Evolutionary conservation across 495 filamentous ascomycete genomes (phyloP), one percentile per base, ranked within the genome.

Genomic region (Aspergillus asperescens): DNA sequence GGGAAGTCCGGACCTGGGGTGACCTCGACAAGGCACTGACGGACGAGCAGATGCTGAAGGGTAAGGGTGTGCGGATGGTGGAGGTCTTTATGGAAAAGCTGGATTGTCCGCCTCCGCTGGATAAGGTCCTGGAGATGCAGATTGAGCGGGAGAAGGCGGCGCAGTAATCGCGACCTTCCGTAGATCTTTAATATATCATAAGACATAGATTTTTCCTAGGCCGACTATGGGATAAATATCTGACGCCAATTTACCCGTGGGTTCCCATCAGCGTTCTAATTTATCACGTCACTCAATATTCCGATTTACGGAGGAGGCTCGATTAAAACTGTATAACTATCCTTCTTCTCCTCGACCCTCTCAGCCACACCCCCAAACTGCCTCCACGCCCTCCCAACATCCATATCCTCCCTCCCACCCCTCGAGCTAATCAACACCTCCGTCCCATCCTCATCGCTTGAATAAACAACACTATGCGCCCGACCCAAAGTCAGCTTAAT

Each of bases 31-130:
- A 49, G 46, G 34, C 16, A 7, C 9, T 49, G 19, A 49, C 46
- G 12, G 46, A 47, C 24, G 61, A 67, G 43, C 48, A 22, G 19
- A 57, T 70, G 39, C 22, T 55, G 9, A 58, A 62, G 46, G 67
- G 61, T 2, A 67, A 68, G 52, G 69, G 67, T 3, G 22, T 70
- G 50, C 68, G 62, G 47, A 62, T 72, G 55, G 62, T 70, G 18
- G 64, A 70, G 50, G 60, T 72, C 0, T 52, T 66, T 9, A 62
- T 70, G 64, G 62, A 52, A 22, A 56, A 34, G 18, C 45, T 67
- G 19, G 68, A 70, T 56, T 52, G 60, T 10, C 63, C 64, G 4
- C 48, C 46, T 28, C 48, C 54, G 20, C 34, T 66, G 48, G 38
- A 55, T 42, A 15, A 6, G 10, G 18, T 57, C 8, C 27, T 60